Evolutionary conservation across 306 rosid species (phyloP).

Genomic region (Canavalia gladiata): DNA sequence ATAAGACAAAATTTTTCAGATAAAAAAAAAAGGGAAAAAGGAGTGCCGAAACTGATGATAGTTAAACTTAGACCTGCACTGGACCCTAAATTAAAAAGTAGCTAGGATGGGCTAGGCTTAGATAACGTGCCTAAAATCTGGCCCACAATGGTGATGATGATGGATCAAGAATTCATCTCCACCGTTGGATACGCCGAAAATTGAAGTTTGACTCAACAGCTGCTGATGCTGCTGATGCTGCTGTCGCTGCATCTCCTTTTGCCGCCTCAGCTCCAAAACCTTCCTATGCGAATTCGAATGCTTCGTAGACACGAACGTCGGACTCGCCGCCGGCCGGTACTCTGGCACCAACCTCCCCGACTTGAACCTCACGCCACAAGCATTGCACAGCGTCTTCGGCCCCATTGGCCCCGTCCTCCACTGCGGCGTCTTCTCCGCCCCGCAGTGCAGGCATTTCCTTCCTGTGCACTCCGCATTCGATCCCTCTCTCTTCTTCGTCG

Average conservation of each 20-base stretch:
- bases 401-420: conserved; percentile 88
- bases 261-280: conserved; percentile 75
- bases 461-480: conserved; percentile 54
- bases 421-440: conserved; percentile 76
- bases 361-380: conserved; percentile 78
- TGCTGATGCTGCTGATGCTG: conserved; percentile 70
- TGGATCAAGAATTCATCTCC: conserved; percentile 76
- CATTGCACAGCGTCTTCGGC: conserved; percentile 77
- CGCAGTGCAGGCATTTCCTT: conserved; percentile 73
- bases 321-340: conserved; percentile 80
- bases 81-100: conserved; percentile 54
- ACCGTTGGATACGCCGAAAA: conserved; percentile 88
- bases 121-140: conserved; percentile 73
- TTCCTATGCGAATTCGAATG: conserved; percentile 83
- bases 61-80: conserved; percentile 44
- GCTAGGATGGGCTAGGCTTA: conserved; percentile 59
- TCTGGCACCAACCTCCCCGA: conserved; percentile 77
- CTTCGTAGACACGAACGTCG: conserved; percentile 65
- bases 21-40: background rate
- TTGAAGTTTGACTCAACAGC: conserved; percentile 61
- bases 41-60: conserved; percentile 33
- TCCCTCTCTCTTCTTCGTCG: conserved; percentile 57
- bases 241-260: conserved; percentile 65
- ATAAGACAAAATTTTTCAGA: conserved; percentile 53
- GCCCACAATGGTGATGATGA: conserved; percentile 68